These are phyloP conservation scores for Gossypium gossypioides DNA, from an alignment of 441 rosid species.

Conservation along the genomic window DNA sequence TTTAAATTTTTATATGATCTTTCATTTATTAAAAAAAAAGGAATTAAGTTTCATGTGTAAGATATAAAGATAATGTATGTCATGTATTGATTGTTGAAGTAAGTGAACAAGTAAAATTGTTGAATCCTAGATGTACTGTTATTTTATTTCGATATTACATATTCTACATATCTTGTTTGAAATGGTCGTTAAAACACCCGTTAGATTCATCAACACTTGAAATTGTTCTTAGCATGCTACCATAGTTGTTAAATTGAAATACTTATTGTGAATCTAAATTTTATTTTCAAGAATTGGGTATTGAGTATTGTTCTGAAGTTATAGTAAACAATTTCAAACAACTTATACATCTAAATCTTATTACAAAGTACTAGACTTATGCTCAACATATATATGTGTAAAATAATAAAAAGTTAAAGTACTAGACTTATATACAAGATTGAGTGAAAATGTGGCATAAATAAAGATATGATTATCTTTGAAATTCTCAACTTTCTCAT, in stretches of 20 bases:
- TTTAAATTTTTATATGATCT: background rate
- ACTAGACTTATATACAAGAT: background rate
- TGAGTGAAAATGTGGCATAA: background rate
- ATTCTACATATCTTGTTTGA: background rate
- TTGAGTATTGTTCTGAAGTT: background rate
- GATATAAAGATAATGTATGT: background rate
- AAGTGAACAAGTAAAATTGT: background rate
- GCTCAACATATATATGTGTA: background rate
- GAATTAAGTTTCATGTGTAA: background rate
- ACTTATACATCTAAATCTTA: too few relatives aligned
- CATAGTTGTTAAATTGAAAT: background rate
- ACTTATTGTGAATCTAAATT: background rate
- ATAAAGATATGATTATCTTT: background rate
- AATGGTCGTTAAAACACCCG: background rate
- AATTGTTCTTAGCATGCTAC: background rate
- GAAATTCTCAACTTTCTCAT: background rate
- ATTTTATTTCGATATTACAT: background rate
- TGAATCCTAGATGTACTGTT: background rate
- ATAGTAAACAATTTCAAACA: too few relatives aligned
- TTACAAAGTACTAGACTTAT: too few relatives aligned
- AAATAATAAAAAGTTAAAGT: too few relatives aligned
- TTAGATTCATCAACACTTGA: background rate
- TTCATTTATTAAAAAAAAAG: background rate
- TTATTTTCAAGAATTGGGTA: too few relatives aligned
- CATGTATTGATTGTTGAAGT: background rate